These are phyloP conservation scores for Lipomyces yamadae DNA, from an alignment of 805 yeast genomes.

Conservation along the genomic window DNA sequence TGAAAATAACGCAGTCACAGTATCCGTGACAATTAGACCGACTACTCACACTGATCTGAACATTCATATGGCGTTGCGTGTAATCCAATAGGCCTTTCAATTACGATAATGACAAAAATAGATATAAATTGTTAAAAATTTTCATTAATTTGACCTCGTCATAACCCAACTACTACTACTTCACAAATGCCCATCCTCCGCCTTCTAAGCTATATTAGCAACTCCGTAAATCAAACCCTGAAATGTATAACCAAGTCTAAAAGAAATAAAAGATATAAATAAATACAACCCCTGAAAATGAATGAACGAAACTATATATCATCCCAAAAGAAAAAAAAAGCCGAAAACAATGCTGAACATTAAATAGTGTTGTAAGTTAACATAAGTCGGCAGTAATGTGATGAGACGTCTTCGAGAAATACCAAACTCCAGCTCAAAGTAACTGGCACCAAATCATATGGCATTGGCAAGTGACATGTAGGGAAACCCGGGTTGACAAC, in stretches of 20 bases:
- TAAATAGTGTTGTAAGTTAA: background rate
- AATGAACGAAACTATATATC: background rate
- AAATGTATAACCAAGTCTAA: background rate
- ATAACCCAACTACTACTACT: background rate
- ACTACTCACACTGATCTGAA: too few relatives aligned
- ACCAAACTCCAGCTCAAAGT: background rate
- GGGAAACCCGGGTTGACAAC: background rate
- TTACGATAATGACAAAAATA: background rate
- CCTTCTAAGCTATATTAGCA: conserved; percentile 1
- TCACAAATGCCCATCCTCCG: background rate
- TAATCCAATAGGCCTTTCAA: background rate
- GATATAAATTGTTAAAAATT: background rate
- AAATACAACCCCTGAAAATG: background rate
- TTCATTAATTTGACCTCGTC: background rate
- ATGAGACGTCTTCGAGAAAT: background rate
- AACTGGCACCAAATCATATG: background rate
- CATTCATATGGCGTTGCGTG: background rate
- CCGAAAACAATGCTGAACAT: background rate
- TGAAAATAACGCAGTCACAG: too few relatives aligned
- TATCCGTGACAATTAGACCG: too few relatives aligned
- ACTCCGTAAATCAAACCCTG: background rate
- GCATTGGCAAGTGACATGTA: background rate
- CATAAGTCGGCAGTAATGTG: background rate
- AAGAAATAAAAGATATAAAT: background rate
- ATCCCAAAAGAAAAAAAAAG: background rate